A percentile compares a stretch with the other conserved stretches of the same genome.
phyloP scores from a whole-genome alignment of 352 stramenopile genomes.

The Pythium dissimile region DNA sequence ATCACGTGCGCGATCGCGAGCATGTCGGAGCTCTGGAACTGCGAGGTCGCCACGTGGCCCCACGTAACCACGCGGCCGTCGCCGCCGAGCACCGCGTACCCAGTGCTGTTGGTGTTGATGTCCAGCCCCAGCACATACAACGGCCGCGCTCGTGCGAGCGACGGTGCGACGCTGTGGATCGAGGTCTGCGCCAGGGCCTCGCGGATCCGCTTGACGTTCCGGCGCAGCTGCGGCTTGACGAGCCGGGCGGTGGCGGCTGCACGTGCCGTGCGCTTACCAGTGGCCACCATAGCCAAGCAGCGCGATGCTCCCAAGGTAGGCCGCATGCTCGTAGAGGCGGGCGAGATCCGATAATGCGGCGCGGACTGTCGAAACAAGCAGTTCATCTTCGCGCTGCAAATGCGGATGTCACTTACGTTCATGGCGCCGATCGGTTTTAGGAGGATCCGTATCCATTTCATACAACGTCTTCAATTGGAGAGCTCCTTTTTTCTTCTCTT shows the following conservation, averaged over 20 bases:
- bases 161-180: conserved; percentile 17
- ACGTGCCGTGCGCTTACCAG: background rate
- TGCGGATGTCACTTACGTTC: background rate
- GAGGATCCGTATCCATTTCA: background rate
- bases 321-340: background rate
- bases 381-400: conserved; percentile 2
- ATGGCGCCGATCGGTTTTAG: conserved; percentile 17
- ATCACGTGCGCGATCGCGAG: conserved; percentile 58
- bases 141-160: conserved; percentile 14
- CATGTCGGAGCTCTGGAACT: conserved; percentile 63
- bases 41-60: conserved; percentile 55
- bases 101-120: conserved; percentile 84
- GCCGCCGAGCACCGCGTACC: conserved; percentile 63
- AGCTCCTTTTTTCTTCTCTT: no score
- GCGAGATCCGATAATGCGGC: background rate
- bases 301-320: background rate
- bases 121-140: conserved; percentile 73
- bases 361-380: background rate
- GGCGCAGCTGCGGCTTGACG: conserved; percentile 7
- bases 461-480: background rate
- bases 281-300: background rate
- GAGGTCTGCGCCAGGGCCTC: conserved; percentile 36
- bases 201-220: conserved; percentile 39
- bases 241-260: background rate
- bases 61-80: conserved; percentile 42